Evolutionary conservation across 1,284 basidiomycete species (phyloP).

Genomic region (Apiotrichum brassicae): DNA sequence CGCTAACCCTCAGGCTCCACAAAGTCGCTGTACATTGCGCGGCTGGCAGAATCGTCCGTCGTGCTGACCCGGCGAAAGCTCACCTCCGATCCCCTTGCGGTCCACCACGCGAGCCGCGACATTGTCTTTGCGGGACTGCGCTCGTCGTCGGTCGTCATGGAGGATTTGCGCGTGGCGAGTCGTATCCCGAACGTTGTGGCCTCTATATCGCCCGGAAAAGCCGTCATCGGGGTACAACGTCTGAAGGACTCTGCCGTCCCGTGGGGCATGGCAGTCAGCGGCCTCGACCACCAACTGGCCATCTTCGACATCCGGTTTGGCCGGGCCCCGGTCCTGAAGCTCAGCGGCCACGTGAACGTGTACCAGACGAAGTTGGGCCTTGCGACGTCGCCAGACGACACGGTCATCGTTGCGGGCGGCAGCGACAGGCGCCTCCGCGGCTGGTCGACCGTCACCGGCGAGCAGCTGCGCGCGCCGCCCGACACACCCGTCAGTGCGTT

Average conservation of each 20-base stretch:
- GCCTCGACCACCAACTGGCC: constrained; percentile 31
- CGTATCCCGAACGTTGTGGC: constrained; percentile 14
- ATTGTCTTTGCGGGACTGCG: constrained; percentile 32
- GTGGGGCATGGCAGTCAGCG: constrained; percentile 36
- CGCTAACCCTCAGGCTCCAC: constrained; percentile 13
- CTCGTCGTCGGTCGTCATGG: constrained; percentile 11
- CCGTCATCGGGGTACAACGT: constrained; percentile 33
- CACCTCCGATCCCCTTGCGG: constrained; percentile 26
- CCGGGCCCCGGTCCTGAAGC: constrained; percentile 17
- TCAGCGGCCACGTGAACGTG: constrained; percentile 34
- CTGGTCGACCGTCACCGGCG: constrained; percentile 32
- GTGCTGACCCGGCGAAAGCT: constrained; percentile 15
- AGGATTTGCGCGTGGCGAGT: constrained; percentile 23
- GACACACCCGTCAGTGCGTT: not conserved
- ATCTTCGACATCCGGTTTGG: constrained; percentile 37
- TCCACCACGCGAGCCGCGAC: constrained; percentile 27
- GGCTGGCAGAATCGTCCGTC: constrained; percentile 9
- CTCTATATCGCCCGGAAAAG: constrained; percentile 19
- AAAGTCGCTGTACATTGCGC: constrained; percentile 13
- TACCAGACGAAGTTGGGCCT: constrained; percentile 29
- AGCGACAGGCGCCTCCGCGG: constrained; percentile 31
- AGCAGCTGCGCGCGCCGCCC: constrained; percentile 1
- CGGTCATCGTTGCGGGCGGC: constrained; percentile 29
- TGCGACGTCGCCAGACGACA: constrained; percentile 28
- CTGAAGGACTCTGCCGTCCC: constrained; percentile 37